Percentiles rank a stretch among this genome's conserved stretches.
Conservation (phyloP, 371 early-diverging fungal species). For the Gilbertella persicaria region DNA sequence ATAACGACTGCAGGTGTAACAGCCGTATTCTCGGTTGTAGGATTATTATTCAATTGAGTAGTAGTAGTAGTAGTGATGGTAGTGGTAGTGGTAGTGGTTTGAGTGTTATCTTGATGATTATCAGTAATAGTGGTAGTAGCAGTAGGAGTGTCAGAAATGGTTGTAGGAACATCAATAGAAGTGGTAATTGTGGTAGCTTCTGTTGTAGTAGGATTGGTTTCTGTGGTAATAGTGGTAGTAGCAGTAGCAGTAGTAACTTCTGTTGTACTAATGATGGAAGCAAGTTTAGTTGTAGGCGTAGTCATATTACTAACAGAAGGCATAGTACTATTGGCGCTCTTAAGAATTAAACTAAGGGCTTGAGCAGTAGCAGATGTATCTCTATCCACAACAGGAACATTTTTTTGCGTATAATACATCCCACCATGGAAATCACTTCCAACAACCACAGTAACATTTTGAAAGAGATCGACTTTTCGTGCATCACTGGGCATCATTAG, state of each 20-base stretch:
- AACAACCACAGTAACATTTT: slow-evolving; percentile 38
- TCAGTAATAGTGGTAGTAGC: background rate
- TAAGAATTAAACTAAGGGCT: background rate
- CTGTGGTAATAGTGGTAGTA: slow-evolving; percentile 7
- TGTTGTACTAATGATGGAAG: slow-evolving; percentile 8
- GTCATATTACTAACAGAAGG: background rate
- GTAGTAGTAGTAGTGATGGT: background rate
- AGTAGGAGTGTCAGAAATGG: no score
- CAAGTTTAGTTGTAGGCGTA: slow-evolving; percentile 1
- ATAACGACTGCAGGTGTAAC: background rate
- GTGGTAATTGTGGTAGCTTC: background rate
- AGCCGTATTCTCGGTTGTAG: background rate
- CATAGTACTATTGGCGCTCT: background rate
- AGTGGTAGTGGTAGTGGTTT: background rate
- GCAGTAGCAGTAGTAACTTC: slow-evolving; percentile 1
- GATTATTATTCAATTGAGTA: background rate
- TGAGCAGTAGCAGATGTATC: background rate
- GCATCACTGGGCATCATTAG: slow-evolving; percentile 12
- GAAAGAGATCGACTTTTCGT: slow-evolving; percentile 29
- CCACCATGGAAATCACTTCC: slow-evolving; percentile 37
- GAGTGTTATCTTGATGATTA: no score
- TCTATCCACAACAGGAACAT: background rate
- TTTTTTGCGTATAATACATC: slow-evolving; percentile 30
- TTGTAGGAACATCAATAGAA: background rate
- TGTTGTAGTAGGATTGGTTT: slow-evolving; percentile 6